These are phyloP conservation scores for Yamadazyma oceani DNA, from an alignment of 1,139 yeast species.

Conservation along the genomic window DNA sequence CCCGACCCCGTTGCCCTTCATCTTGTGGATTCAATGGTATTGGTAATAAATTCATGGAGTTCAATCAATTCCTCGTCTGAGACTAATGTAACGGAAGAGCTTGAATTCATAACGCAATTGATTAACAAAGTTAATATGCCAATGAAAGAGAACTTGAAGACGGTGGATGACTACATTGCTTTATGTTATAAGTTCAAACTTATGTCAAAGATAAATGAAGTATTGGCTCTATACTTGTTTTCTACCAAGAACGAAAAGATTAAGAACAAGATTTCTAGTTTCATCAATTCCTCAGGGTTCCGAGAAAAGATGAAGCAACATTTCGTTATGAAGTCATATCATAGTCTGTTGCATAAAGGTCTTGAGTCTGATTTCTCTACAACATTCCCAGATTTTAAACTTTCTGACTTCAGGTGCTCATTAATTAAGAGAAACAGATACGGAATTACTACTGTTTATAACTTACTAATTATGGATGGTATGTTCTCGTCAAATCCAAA, in stretches of 20 bases:
- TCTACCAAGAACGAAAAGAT: constrained; percentile 49
- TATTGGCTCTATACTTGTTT: constrained; percentile 70
- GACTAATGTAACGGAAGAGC: constrained; percentile 36
- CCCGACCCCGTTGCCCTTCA: constrained; percentile 62
- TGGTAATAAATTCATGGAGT: constrained; percentile 70
- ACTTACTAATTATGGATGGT: constrained; percentile 62
- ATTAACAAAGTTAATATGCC: constrained; percentile 35
- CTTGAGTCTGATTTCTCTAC: constrained; percentile 37
- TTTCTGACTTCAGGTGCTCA: constrained; percentile 57
- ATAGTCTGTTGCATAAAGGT: constrained; percentile 41
- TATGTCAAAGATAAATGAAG: constrained; percentile 68
- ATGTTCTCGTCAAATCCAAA: constrained; percentile 45
- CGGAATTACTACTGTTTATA: constrained; percentile 58
- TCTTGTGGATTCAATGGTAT: constrained; percentile 62
- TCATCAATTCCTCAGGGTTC: constrained; percentile 42
- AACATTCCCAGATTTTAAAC: constrained; percentile 46
- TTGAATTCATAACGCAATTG: constrained; percentile 51
- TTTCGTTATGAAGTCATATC: constrained; percentile 31
- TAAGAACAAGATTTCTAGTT: constrained; percentile 42
- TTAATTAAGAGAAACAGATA: constrained; percentile 47
- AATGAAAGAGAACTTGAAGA: constrained; percentile 19
- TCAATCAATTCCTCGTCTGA: constrained; percentile 45
- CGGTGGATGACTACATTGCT: constrained; percentile 29
- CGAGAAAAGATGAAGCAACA: constrained; percentile 28
- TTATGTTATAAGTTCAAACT: constrained; percentile 57